These are phyloP conservation scores for Nicotiana paniculata DNA, from an alignment of 257 asterid species.

Conservation along the genomic window DNA sequence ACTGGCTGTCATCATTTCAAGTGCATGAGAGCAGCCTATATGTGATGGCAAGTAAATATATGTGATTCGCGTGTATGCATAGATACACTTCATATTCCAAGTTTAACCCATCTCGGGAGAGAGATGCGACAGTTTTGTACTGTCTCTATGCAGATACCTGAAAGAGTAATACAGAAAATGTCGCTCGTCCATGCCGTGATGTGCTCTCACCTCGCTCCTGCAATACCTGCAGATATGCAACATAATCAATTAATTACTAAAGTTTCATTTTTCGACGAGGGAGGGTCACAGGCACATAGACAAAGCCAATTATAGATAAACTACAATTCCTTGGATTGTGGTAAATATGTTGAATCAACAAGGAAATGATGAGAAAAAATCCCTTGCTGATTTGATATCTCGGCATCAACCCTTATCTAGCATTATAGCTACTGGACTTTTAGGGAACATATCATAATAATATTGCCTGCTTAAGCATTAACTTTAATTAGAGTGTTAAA, in stretches of 20 bases:
- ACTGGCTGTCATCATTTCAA: background rate
- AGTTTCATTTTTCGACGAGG: background rate
- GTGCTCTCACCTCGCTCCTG: conserved; percentile 99
- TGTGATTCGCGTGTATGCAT: background rate
- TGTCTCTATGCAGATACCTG: conserved; percentile 49
- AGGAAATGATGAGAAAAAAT: background rate
- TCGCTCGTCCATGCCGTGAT: conserved; percentile 98
- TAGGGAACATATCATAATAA: background rate
- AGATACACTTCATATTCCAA: background rate
- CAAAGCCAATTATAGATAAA: background rate
- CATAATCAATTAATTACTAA: background rate
- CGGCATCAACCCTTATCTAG: background rate
- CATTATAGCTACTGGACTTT: background rate
- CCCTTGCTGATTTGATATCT: background rate
- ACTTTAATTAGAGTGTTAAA: background rate
- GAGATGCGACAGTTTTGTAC: background rate
- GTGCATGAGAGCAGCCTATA: background rate
- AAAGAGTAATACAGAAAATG: conserved; percentile 93
- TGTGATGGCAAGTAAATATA: background rate
- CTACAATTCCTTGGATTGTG: background rate
- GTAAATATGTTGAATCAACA: background rate
- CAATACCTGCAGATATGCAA: conserved; percentile 62
- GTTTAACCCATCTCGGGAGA: conserved; percentile 3
- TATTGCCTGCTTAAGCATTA: background rate
- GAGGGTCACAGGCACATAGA: background rate